Base-by-base conservation (phyloP, 495 filamentous ascomycete genomes). In the Aspergillus ellipticus region DNA sequence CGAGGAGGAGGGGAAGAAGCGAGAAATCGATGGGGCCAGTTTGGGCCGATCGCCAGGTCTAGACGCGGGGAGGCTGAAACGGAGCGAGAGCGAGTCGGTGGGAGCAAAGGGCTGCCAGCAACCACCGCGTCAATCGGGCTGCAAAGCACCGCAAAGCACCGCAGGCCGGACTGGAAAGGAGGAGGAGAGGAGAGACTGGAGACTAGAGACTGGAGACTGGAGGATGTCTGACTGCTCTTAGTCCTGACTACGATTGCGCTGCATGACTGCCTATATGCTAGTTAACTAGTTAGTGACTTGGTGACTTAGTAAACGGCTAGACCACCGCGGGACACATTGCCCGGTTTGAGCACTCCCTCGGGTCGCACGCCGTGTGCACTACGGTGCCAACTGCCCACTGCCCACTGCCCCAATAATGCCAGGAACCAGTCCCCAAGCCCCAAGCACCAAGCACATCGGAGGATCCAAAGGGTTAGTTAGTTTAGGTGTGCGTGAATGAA, bases 21-120 rank as follows among this genome's bases (percentile, higher is more conserved):
- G 50, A 64, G 60, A 63, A 59, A 49, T 62, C 39, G 26, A 53
- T 54, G 58, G 52, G 53, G 56, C 55, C 53, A 57, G 57, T 56
- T 47, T 51, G 53, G 53, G 49, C 45, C 59, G 59, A 66, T 66
- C 54, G 59, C 51, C 59, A 49, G 63, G 59, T 66, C 63, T 60
- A 66, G 63, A 66, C 59, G 63, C 59, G 57, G 63, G 63, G 63
- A 51, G 43, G 20, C 28, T 53, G 24, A 39, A 51, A 49, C 62
- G 65, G 35, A 39, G 35, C 35, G 19, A 51, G 31, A 41, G 24
- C 3, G 24, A 21, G 2, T 3, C 0, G 19, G 6, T 4, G 17
- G 19, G 21, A 20, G 19, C 5, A 11, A 13, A 45, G 19, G 21
- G 4, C 20, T 21, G 19, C n/a, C 59, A 69, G 64, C 59, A 60